Evolutionary conservation across 2,329 filamentous ascomycete species (phyloP).

Genomic region (Cytospora paraplurivora): DNA sequence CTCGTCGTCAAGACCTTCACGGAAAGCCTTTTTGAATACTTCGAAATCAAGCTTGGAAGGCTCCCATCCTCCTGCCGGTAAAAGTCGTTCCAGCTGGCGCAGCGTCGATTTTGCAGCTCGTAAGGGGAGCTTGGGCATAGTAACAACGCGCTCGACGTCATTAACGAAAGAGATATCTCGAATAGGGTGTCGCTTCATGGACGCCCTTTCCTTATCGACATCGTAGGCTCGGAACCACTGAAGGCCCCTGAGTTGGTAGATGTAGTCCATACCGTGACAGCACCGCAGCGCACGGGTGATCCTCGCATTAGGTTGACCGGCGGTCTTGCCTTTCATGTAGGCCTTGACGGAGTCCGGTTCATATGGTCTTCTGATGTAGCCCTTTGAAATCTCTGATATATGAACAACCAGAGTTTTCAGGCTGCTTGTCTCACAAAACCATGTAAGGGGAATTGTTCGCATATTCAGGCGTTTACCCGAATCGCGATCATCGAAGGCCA

Average conservation of each 20-base stretch:
- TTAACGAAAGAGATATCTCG: not conserved
- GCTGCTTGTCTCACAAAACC: not conserved
- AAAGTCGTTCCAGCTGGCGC: not conserved
- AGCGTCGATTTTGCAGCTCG: not conserved
- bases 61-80: not conserved
- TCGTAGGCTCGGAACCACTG: not conserved
- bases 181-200: slow-evolving; percentile 1
- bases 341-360: not conserved
- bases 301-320: slow-evolving; percentile 13
- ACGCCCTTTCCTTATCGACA: not conserved
- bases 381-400: not conserved
- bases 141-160: not conserved
- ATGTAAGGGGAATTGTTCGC: not conserved
- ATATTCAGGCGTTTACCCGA: not conserved
- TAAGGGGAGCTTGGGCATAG: not conserved
- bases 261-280: slow-evolving; percentile 7
- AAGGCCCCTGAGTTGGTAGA: not conserved
- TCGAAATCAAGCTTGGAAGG: not conserved
- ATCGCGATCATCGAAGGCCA: not conserved
- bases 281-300: slow-evolving; percentile 4
- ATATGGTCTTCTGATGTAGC: not conserved
- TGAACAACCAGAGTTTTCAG: slow-evolving; percentile 10
- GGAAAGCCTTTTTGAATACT: not conserved
- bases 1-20: not conserved
- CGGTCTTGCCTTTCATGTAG: not conserved